A percentile compares a stretch with the other conserved stretches of the same genome.
These are phyloP conservation scores for Didymella pomorum DNA, from an alignment of 2,329 filamentous ascomycete genomes.

Conservation along the genomic window DNA sequence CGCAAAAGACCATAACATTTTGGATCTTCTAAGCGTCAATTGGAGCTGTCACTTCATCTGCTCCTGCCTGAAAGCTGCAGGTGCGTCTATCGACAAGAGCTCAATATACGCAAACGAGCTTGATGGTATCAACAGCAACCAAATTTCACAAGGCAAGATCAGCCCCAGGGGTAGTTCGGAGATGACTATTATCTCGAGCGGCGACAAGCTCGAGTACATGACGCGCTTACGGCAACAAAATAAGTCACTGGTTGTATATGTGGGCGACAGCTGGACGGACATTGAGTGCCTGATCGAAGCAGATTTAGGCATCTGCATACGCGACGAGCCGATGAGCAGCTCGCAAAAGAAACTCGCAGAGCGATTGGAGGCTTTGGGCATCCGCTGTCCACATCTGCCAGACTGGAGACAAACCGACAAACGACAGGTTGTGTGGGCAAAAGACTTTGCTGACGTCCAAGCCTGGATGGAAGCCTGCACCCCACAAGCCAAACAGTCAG, in stretches of 20 bases:
- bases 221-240: constrained; percentile 16
- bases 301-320: constrained; percentile 57
- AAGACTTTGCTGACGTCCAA: constrained; percentile 37
- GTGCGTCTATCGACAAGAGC: neutral
- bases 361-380: constrained; percentile 42
- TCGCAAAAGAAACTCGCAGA: constrained; percentile 47
- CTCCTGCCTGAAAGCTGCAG: constrained; percentile 30
- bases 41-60: constrained; percentile 57
- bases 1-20: constrained; percentile 6
- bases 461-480: constrained; percentile 1
- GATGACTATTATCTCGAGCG: constrained; percentile 47
- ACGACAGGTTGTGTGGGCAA: constrained; percentile 38
- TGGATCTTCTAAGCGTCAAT: constrained; percentile 57
- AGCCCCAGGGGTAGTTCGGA: constrained; percentile 15
- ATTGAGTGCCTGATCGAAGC: constrained; percentile 56
- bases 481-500: too few species aligned
- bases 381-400: constrained; percentile 34
- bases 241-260: constrained; percentile 48
- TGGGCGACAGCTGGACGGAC: constrained; percentile 60
- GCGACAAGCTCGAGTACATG: constrained; percentile 51
- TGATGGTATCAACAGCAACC: constrained; percentile 23
- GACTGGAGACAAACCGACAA: constrained; percentile 24
- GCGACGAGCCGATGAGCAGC: constrained; percentile 49
- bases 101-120: constrained; percentile 36
- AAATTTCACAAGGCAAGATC: constrained; percentile 31